phyloP scores from a whole-genome alignment of 164 flowering plant species.

The Berberis vulgaris region DNA sequence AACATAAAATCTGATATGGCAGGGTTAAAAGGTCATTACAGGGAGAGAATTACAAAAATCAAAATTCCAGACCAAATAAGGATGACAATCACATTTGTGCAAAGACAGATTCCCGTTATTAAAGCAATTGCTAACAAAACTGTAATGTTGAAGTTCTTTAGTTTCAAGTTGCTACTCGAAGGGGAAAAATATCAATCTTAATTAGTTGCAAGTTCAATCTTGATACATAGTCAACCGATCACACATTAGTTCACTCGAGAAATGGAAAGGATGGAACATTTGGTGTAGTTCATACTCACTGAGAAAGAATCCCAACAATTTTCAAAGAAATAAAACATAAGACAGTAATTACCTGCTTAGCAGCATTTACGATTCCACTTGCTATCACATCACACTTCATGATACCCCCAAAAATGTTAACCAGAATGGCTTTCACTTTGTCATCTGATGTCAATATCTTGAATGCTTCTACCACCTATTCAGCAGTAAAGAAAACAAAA shows the following conservation, averaged over 20 bases:
- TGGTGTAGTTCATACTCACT: too few relatives aligned
- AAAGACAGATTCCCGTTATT: too few relatives aligned
- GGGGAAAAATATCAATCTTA: background rate
- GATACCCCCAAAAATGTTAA: constrained; percentile 97
- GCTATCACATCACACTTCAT: constrained; percentile 99
- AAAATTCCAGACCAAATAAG: background rate
- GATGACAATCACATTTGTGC: too few relatives aligned
- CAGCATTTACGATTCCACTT: constrained; percentile 98
- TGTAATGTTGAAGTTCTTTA: background rate
- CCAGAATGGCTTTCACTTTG: constrained; percentile 94
- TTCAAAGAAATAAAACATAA: background rate
- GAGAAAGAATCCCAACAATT: too few relatives aligned
- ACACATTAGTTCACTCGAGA: background rate
- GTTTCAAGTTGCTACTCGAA: background rate
- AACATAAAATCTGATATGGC: too few relatives aligned
- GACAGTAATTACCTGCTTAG: constrained; percentile 44
- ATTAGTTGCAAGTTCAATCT: background rate
- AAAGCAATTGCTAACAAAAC: too few relatives aligned
- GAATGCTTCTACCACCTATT: constrained; percentile 95
- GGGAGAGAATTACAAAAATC: background rate
- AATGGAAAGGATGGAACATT: too few relatives aligned
- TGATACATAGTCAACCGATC: background rate
- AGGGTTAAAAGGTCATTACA: too few relatives aligned
- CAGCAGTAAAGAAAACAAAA: background rate
- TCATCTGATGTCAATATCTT: constrained; percentile 95